Conservation (phyloP, 345 rosid genomes). For the Combretum micranthum region DNA sequence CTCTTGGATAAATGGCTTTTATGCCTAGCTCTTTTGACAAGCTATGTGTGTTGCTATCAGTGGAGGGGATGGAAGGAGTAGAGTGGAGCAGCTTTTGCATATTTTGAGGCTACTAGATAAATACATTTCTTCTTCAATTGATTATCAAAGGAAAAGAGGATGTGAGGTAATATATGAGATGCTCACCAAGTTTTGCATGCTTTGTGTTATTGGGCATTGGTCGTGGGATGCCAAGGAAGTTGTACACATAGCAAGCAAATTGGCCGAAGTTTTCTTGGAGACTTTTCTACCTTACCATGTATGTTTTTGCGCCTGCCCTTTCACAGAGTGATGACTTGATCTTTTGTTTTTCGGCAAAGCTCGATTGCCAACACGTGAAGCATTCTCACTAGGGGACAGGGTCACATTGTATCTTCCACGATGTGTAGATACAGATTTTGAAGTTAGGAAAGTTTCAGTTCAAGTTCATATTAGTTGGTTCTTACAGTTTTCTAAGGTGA, state of each 20-base stretch:
- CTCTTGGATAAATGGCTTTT: not conserved
- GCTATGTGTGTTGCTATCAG: slow-evolving; percentile 34
- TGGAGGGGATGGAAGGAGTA: slow-evolving; percentile 98
- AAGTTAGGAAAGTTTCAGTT: slow-evolving; percentile 87
- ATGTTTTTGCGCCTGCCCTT: slow-evolving; percentile 10
- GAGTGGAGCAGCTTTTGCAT: slow-evolving; percentile 95
- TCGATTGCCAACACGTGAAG: slow-evolving; percentile 89
- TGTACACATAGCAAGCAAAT: slow-evolving; percentile 77
- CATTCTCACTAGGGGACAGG: slow-evolving; percentile 87
- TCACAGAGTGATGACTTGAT: slow-evolving; percentile 11
- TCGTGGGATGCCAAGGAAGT: slow-evolving; percentile 85
- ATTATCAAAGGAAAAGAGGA: slow-evolving; percentile 88
- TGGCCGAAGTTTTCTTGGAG: slow-evolving; percentile 60
- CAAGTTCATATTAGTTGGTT: slow-evolving; percentile 43
- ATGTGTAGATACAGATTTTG: slow-evolving; percentile 87
- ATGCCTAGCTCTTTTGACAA: slow-evolving; percentile 6
- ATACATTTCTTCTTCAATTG: slow-evolving; percentile 67
- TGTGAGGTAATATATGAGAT: slow-evolving; percentile 80
- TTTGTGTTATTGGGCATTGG: slow-evolving; percentile 81
- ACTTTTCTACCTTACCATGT: slow-evolving; percentile 81
- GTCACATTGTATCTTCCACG: slow-evolving; percentile 90
- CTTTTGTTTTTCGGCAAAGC: slow-evolving; percentile 51
- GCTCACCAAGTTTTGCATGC: slow-evolving; percentile 82
- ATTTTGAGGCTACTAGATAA: slow-evolving; percentile 85
- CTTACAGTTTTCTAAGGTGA: slow-evolving; percentile 1